phyloP scores from a whole-genome alignment of 257 asterid genomes.

The Solanum arcanum region DNA sequence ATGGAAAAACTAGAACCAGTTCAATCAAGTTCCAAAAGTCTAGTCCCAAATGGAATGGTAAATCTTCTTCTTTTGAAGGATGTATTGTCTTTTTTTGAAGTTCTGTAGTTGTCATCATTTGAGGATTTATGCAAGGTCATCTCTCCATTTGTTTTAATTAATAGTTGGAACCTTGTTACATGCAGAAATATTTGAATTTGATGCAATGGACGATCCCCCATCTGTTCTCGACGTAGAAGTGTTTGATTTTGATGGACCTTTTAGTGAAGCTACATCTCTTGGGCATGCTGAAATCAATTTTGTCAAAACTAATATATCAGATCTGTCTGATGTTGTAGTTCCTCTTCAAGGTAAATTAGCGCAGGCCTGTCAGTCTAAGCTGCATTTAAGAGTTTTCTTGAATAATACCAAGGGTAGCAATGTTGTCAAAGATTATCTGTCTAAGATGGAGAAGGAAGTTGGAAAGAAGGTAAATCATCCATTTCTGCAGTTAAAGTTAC shows the following conservation, averaged over 20 bases:
- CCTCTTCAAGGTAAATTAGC: conserved; percentile 91
- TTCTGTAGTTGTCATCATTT: neutral
- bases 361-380: conserved; percentile 94
- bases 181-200: conserved; percentile 96
- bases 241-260: conserved; percentile 91
- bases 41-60: conserved; percentile 89
- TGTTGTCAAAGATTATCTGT: conserved; percentile 65
- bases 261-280: conserved; percentile 83
- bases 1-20: conserved; percentile 79
- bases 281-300: conserved; percentile 85
- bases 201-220: conserved; percentile 99
- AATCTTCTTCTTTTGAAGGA: neutral
- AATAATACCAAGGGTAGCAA: conserved; percentile 66
- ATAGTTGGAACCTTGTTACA: conserved; percentile 3
- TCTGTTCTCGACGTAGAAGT: conserved; percentile 86
- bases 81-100: neutral
- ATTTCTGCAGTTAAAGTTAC: neutral
- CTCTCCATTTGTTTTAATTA: conserved; percentile 1
- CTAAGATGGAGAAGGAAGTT: conserved; percentile 97
- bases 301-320: conserved; percentile 64
- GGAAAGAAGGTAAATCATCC: conserved; percentile 71
- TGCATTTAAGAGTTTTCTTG: conserved; percentile 86
- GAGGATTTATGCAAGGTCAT: neutral
- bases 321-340: conserved; percentile 82
- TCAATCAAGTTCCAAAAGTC: conserved; percentile 92